Conservation (phyloP, 768 basidiomycete genomes). For the Suillus hirtellus region DNA sequence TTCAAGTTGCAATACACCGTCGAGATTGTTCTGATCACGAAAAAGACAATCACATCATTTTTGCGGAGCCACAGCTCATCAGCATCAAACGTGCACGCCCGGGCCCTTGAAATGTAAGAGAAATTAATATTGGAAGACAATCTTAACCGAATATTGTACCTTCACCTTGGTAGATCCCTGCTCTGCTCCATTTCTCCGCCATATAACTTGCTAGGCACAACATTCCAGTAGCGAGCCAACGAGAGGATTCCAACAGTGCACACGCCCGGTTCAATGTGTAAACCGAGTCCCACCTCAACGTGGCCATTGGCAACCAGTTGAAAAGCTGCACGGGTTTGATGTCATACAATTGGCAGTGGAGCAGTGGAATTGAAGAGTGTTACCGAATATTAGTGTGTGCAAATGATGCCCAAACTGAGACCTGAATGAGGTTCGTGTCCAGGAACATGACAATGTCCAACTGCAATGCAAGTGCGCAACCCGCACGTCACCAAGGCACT, state of each 20-base stretch:
- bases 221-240: slow-evolving; percentile 31
- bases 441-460: slow-evolving; percentile 63
- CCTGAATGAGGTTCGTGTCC: slow-evolving; percentile 32
- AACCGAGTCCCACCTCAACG: slow-evolving; percentile 49
- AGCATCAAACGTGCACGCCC: background rate
- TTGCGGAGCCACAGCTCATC: slow-evolving; percentile 20
- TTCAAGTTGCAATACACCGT: slow-evolving; percentile 52
- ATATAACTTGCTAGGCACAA: slow-evolving; percentile 23
- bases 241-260: slow-evolving; percentile 21
- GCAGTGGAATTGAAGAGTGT: background rate
- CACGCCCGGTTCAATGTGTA: slow-evolving; percentile 57
- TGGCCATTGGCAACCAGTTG: slow-evolving; percentile 13
- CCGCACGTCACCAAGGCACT: slow-evolving; percentile 34
- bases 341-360: background rate
- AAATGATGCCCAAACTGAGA: background rate
- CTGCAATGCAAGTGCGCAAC: slow-evolving; percentile 36
- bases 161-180: slow-evolving; percentile 12
- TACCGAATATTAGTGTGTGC: background rate
- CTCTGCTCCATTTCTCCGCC: slow-evolving; percentile 18
- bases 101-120: background rate
- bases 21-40: slow-evolving; percentile 46
- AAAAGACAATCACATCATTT: slow-evolving; percentile 42
- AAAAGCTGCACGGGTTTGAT: slow-evolving; percentile 1
- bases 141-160: background rate
- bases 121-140: background rate